Percentiles rank a stretch among this genome's conserved stretches.
Conservation (phyloP, 1,284 basidiomycete genomes). For the Ceratobasidium sp. region DNA sequence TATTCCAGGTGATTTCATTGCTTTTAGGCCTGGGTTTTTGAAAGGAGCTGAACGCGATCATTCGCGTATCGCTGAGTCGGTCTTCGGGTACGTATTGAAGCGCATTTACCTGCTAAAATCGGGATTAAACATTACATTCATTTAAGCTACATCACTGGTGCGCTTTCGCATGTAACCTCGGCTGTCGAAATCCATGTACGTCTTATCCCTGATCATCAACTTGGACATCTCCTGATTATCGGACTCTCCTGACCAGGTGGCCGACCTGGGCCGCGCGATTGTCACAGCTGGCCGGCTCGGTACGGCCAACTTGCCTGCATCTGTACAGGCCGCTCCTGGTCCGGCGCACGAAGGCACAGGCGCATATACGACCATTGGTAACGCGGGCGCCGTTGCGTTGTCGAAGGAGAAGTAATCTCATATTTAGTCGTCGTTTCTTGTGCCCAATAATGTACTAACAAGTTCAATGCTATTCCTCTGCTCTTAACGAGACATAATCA, state of each 20-base stretch:
- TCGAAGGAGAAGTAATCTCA: slow-evolving; percentile 54
- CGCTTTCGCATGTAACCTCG: slow-evolving; percentile 60
- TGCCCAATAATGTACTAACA: slow-evolving; percentile 7
- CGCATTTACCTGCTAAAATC: background rate
- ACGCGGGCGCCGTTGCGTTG: slow-evolving; percentile 62
- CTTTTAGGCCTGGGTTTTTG: slow-evolving; percentile 74
- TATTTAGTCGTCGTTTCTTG: background rate
- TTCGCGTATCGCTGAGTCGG: slow-evolving; percentile 59
- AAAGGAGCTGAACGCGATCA: slow-evolving; percentile 57
- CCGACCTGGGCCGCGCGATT: slow-evolving; percentile 62
- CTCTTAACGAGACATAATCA: too few species aligned
- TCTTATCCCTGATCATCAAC: background rate
- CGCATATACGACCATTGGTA: slow-evolving; percentile 63
- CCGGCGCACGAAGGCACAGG: slow-evolving; percentile 56
- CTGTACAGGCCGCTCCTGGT: slow-evolving; percentile 56
- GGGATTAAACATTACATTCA: background rate
- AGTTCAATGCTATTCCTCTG: background rate
- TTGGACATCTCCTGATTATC: slow-evolving; percentile 3
- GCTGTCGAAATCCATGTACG: slow-evolving; percentile 64
- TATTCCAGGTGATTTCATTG: slow-evolving; percentile 66
- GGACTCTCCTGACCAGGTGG: slow-evolving; percentile 57
- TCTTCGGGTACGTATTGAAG: slow-evolving; percentile 60
- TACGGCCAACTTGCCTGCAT: slow-evolving; percentile 59
- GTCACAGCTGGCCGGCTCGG: slow-evolving; percentile 63
- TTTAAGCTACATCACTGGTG: slow-evolving; percentile 59